A percentile compares a stretch with the other conserved stretches of the same genome.
Conservation (phyloP, 768 basidiomycete species). For the Russula olivacea region DNA sequence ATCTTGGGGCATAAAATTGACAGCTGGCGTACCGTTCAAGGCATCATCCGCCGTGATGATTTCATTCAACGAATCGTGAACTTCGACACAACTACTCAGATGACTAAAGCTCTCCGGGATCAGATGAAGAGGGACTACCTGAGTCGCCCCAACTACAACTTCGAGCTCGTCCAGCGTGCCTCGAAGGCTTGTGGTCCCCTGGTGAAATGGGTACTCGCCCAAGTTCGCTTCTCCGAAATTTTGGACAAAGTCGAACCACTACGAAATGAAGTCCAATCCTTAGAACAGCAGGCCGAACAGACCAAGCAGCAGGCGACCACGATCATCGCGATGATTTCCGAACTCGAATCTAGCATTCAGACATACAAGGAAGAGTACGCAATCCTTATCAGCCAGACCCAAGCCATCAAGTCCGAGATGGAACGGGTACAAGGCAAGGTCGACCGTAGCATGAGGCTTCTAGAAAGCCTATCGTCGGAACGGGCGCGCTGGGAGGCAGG, state of each 20-base stretch:
- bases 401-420: constrained; percentile 97
- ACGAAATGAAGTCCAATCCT: constrained; percentile 88
- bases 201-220: constrained; percentile 97
- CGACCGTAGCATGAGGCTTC: constrained; percentile 90
- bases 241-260: constrained; percentile 95
- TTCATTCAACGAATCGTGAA: constrained; percentile 95
- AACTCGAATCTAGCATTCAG: constrained; percentile 88
- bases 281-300: constrained; percentile 89
- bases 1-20: constrained; percentile 96
- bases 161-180: constrained; percentile 90
- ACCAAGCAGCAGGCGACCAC: constrained; percentile 89
- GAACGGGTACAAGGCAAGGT: constrained; percentile 96
- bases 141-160: constrained; percentile 85
- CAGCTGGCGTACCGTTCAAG: constrained; percentile 92
- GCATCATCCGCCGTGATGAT: constrained; percentile 92
- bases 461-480: constrained; percentile 93
- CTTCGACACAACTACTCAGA: constrained; percentile 86
- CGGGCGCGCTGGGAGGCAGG: constrained; percentile 90
- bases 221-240: constrained; percentile 95
- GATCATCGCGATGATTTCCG: constrained; percentile 87
- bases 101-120: constrained; percentile 86
- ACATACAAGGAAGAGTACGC: constrained; percentile 98
- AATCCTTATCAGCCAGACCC: constrained; percentile 90
- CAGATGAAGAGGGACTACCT: constrained; percentile 91
- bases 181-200: constrained; percentile 97